These are phyloP conservation scores for Cyberlindnera nakhonratchasimensis DNA, from an alignment of 805 yeast species.

Conservation along the genomic window DNA sequence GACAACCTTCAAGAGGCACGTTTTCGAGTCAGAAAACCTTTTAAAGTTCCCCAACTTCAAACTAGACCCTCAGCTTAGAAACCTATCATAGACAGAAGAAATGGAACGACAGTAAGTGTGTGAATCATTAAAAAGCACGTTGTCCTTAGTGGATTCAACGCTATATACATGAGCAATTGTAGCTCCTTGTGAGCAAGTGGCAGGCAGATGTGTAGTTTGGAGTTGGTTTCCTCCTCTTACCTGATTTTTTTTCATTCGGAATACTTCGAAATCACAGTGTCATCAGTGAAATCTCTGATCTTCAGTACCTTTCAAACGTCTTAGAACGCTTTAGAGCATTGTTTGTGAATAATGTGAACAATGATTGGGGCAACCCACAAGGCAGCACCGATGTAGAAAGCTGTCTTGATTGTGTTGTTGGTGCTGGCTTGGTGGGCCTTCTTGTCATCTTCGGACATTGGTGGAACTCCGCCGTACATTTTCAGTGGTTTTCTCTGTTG, in stretches of 20 bases:
- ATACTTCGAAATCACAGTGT: too few species aligned
- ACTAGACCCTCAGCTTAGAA: constrained; percentile 11
- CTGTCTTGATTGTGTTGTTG: constrained; percentile 52
- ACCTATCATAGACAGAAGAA: not conserved
- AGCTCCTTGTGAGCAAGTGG: constrained; percentile 1
- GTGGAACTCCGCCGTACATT: constrained; percentile 52
- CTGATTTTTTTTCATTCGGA: too few species aligned
- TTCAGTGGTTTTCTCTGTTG: not conserved
- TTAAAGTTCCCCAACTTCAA: constrained; percentile 11
- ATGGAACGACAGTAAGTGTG: not conserved
- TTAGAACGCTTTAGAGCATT: constrained; percentile 26
- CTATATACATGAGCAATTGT: constrained; percentile 11
- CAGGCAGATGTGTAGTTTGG: too few species aligned
- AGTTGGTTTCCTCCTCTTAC: too few species aligned
- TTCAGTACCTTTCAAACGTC: not conserved
- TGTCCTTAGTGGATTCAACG: not conserved
- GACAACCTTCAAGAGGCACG: constrained; percentile 22
- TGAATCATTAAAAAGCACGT: constrained; percentile 3
- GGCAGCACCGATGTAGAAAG: constrained; percentile 61
- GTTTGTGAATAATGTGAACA: constrained; percentile 50
- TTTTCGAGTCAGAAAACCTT: constrained; percentile 10
- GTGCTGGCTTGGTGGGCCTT: constrained; percentile 62
- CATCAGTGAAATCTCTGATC: too few species aligned
- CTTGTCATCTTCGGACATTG: constrained; percentile 62
- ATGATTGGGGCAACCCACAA: constrained; percentile 56